phyloP scores from a whole-genome alignment of 805 yeast species.

The Metschnikowia proteae region DNA sequence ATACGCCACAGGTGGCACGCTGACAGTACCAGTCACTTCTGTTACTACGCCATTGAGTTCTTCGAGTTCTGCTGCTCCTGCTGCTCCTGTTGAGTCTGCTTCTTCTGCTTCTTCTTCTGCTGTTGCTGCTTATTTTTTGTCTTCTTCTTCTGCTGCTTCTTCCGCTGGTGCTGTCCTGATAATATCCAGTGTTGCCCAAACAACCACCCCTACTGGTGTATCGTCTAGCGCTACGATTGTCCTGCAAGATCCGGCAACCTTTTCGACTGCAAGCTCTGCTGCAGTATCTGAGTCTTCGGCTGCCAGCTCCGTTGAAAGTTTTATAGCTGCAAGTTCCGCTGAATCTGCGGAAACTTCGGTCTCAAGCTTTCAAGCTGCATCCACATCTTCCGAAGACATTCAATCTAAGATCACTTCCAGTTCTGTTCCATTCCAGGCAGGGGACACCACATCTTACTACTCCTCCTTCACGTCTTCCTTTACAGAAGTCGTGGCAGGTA shows the following conservation, averaged over 20 bases:
- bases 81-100: neutral
- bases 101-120: neutral
- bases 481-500: conserved; percentile 1
- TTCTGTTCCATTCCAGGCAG: neutral
- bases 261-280: too few relatives aligned
- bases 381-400: neutral
- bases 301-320: too few relatives aligned
- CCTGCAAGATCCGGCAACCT: too few relatives aligned
- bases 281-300: too few relatives aligned
- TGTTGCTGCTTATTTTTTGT: neutral
- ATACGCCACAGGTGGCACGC: conserved; percentile 18
- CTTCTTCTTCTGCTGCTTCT: neutral
- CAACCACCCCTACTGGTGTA: too few relatives aligned
- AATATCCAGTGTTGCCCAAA: too few relatives aligned
- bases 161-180: neutral
- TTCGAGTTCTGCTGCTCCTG: neutral
- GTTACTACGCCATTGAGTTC: neutral
- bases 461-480: conserved; percentile 1
- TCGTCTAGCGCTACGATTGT: too few relatives aligned
- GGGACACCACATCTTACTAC: neutral
- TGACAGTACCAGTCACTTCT: conserved; percentile 5
- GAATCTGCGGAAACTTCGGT: too few relatives aligned
- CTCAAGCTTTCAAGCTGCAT: neutral
- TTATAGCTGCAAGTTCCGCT: neutral
- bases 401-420: neutral